A percentile compares a stretch with the other conserved stretches of the same genome.
phyloP scores from a whole-genome alignment of 2,329 filamentous ascomycete species.

The Dactylellina parvicollis region DNA sequence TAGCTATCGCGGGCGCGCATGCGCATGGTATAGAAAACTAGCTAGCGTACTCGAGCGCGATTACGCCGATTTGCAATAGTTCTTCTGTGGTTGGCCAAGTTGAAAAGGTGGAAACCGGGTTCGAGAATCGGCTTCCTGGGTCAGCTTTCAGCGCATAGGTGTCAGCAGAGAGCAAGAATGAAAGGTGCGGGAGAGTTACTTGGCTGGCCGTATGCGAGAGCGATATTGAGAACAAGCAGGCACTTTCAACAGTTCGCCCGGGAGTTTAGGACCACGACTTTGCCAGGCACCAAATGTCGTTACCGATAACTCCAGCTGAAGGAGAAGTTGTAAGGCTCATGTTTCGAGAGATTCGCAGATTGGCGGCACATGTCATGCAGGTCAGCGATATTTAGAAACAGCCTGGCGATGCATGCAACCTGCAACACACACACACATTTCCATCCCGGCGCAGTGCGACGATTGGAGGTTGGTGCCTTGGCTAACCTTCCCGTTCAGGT shows the following conservation, averaged over 20 bases:
- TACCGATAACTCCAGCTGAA: too few species aligned
- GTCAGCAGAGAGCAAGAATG: not conserved
- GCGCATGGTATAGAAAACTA: conserved; percentile 9
- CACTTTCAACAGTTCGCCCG: too few species aligned
- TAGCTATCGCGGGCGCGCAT: conserved; percentile 8
- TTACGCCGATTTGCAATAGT: not conserved
- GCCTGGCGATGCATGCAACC: not conserved
- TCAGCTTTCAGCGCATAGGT: not conserved
- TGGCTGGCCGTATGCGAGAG: not conserved
- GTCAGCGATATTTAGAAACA: not conserved
- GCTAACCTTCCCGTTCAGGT: conserved; percentile 42
- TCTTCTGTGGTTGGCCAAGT: not conserved
- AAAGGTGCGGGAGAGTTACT: not conserved
- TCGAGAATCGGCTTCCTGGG: not conserved
- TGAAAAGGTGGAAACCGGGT: not conserved
- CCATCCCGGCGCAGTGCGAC: not conserved
- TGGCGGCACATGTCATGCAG: conserved; percentile 17
- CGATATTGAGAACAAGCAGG: not conserved
- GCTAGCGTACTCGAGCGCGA: not conserved
- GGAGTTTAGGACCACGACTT: too few species aligned
- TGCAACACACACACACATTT: conserved; percentile 8
- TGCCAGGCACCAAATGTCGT: too few species aligned
- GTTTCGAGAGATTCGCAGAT: conserved; percentile 11
- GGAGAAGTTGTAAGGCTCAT: conserved; percentile 15
- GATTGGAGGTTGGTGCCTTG: conserved; percentile 27